Evolutionary conservation across 352 stramenopile species (phyloP).

Genomic region (Phytophthora pinifolia): DNA sequence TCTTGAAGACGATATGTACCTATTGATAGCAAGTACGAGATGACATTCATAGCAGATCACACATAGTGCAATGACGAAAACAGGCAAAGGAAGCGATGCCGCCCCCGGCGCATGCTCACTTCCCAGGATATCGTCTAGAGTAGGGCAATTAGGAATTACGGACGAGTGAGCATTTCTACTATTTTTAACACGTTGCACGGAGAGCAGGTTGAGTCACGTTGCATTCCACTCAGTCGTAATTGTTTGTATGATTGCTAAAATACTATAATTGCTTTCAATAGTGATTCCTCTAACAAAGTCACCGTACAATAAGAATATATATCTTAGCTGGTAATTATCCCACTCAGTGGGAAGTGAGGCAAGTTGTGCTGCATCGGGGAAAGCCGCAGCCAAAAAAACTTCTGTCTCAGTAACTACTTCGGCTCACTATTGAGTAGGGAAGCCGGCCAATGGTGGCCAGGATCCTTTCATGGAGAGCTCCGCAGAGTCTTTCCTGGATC

Average conservation of each 20-base stretch:
- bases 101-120: background rate
- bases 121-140: constrained; percentile 3
- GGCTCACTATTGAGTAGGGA: background rate
- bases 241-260: too few species aligned
- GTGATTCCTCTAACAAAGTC: too few species aligned
- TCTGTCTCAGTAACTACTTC: background rate
- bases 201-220: too few species aligned
- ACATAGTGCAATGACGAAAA: constrained; percentile 1
- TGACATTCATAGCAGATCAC: too few species aligned
- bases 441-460: background rate
- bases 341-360: constrained; percentile 2
- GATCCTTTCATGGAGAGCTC: background rate
- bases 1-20: too few species aligned
- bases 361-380: constrained; percentile 4
- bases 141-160: background rate
- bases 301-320: too few species aligned
- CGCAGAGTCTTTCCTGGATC: background rate
- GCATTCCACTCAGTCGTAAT: too few species aligned
- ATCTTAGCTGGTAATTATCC: too few species aligned
- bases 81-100: background rate
- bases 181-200: constrained; percentile 10
- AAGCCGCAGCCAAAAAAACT: background rate
- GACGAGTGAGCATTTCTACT: background rate
- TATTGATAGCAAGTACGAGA: too few species aligned
- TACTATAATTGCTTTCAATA: too few species aligned